phyloP scores from a whole-genome alignment of 1,284 basidiomycete species.

The Trametes polyzona region DNA sequence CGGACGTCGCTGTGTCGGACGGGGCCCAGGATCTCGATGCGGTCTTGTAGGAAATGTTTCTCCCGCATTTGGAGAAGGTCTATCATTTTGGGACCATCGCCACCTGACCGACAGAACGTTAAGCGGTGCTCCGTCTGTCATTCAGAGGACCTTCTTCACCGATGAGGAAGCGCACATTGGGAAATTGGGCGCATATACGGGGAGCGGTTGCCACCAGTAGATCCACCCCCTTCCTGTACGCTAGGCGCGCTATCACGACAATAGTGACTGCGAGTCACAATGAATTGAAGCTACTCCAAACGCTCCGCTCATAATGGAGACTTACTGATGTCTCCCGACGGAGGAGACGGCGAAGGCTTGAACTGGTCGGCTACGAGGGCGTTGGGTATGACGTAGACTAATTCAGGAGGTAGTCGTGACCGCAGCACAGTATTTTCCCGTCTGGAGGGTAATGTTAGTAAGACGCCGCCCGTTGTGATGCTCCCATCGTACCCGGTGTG shows the following conservation, averaged over 20 bases:
- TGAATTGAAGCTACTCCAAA: background rate
- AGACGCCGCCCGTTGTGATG: too few species aligned
- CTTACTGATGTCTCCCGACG: slow-evolving; percentile 16
- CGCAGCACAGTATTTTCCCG: slow-evolving; percentile 95
- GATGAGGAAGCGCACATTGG: slow-evolving; percentile 87
- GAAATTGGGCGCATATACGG: slow-evolving; percentile 83
- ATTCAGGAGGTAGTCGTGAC: slow-evolving; percentile 65
- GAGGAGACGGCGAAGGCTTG: slow-evolving; percentile 53
- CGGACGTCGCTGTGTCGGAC: slow-evolving; percentile 84
- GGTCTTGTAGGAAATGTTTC: slow-evolving; percentile 86
- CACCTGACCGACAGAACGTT: slow-evolving; percentile 52
- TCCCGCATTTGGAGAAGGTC: slow-evolving; percentile 97
- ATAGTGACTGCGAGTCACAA: slow-evolving; percentile 75
- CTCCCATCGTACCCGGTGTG: slow-evolving; percentile 99
- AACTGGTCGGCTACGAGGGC: slow-evolving; percentile 92
- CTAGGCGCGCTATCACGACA: slow-evolving; percentile 92
- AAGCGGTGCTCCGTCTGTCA: background rate
- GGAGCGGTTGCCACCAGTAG: slow-evolving; percentile 93
- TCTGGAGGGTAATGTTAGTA: too few species aligned
- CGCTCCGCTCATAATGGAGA: background rate
- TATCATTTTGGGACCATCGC: slow-evolving; percentile 94
- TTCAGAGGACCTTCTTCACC: slow-evolving; percentile 54
- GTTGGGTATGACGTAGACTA: slow-evolving; percentile 93
- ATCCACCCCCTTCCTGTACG: slow-evolving; percentile 97
- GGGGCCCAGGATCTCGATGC: slow-evolving; percentile 87